Conservation (phyloP, 805 yeast genomes). For the Hanseniaspora occidentalis region DNA sequence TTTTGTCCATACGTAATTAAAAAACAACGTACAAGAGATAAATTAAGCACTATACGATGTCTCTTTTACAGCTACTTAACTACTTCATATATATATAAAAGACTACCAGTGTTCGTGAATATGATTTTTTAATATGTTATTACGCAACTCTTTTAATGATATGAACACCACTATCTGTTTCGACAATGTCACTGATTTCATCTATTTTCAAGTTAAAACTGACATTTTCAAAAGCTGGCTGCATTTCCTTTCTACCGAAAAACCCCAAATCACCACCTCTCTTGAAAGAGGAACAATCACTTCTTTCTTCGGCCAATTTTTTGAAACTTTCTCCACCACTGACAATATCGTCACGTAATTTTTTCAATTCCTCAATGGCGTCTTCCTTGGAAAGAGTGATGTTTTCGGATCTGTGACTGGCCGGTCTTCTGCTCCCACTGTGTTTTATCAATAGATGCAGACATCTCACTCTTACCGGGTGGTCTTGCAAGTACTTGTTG, state of each 20-base stretch:
- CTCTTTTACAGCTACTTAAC: too few species aligned
- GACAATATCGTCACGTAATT: constrained; percentile 43
- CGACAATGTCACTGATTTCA: constrained; percentile 71
- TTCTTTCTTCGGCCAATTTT: constrained; percentile 67
- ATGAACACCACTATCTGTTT: constrained; percentile 85
- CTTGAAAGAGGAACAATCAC: constrained; percentile 79
- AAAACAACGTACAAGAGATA: too few species aligned
- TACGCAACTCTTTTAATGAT: constrained; percentile 74
- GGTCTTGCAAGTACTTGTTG: constrained; percentile 39
- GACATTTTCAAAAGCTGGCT: constrained; percentile 83
- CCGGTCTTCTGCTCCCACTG: constrained; percentile 72
- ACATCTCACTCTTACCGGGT: constrained; percentile 62
- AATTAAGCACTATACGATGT: too few species aligned
- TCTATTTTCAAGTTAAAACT: constrained; percentile 74
- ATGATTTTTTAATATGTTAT: constrained; percentile 5
- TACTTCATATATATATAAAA: too few species aligned
- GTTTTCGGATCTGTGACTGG: constrained; percentile 74
- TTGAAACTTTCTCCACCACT: constrained; percentile 55
- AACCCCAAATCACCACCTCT: constrained; percentile 88
- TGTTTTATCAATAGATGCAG: constrained; percentile 80
- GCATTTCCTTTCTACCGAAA: constrained; percentile 89
- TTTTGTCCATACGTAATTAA: too few species aligned
- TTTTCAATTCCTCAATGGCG: constrained; percentile 52
- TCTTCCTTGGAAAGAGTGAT: constrained; percentile 77
- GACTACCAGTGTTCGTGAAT: background rate